These are phyloP conservation scores for Limonomyces culmigenus DNA, from an alignment of 1,284 basidiomycete genomes.

Conservation along the genomic window DNA sequence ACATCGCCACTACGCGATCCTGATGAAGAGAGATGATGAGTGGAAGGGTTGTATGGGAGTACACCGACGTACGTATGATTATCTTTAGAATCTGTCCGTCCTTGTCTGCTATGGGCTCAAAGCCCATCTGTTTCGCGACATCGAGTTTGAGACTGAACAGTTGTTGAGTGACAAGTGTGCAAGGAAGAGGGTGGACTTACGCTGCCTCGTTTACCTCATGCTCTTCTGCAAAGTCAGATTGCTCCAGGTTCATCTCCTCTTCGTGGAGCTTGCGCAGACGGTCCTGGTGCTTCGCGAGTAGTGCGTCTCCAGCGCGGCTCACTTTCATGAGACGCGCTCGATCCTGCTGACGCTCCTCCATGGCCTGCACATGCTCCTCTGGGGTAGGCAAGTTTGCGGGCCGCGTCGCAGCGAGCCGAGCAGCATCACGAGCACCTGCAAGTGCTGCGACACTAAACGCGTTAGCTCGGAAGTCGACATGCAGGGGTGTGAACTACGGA, in stretches of 20 bases:
- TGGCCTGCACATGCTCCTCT: background rate
- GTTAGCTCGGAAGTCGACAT: background rate
- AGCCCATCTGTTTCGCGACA: background rate
- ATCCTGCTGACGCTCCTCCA: background rate
- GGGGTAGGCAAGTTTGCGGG: background rate
- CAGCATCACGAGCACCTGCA: background rate
- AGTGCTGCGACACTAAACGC: background rate
- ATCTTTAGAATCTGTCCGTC: background rate
- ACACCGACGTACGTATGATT: background rate
- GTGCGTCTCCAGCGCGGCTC: background rate
- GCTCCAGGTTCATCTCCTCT: background rate
- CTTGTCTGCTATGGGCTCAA: background rate
- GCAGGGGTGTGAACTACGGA: background rate
- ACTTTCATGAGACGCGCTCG: background rate
- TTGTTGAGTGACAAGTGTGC: background rate
- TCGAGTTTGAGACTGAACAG: background rate
- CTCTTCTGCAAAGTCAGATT: background rate
- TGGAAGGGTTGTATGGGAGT: background rate
- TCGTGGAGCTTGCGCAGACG: background rate
- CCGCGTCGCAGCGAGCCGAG: background rate
- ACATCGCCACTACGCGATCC: background rate
- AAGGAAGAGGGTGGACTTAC: background rate
- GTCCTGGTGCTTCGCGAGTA: background rate
- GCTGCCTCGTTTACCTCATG: background rate
- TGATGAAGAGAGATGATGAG: background rate